phyloP scores from a whole-genome alignment of 352 stramenopile species.

The Phytopythium montanum region DNA sequence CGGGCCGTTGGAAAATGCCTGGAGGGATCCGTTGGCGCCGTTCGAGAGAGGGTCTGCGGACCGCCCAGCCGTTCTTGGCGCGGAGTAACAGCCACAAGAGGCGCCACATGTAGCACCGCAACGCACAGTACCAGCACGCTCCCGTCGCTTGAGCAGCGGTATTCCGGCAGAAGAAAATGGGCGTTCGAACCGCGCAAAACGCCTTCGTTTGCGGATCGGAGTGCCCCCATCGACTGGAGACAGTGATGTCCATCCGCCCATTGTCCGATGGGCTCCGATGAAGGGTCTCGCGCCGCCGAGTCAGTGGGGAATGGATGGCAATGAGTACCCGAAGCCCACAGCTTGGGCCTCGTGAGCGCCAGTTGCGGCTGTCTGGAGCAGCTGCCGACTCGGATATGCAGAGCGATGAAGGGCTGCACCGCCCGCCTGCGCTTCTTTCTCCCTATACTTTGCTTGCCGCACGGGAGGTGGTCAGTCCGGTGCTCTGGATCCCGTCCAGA shows the following conservation, averaged over 20 bases:
- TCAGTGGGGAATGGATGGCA: neutral
- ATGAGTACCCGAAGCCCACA: neutral
- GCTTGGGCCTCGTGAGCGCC: neutral
- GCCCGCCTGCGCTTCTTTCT: neutral
- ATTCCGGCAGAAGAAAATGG: neutral
- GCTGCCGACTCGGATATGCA: neutral
- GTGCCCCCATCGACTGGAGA: too few relatives aligned
- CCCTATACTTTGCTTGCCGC: neutral
- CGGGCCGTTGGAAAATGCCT: neutral
- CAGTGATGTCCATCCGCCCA: neutral
- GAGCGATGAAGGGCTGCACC: neutral
- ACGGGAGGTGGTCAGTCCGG: neutral
- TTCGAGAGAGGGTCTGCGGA: neutral
- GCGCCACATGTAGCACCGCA: neutral
- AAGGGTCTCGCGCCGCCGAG: neutral
- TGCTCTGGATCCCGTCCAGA: neutral
- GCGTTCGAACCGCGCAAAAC: neutral
- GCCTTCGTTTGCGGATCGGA: neutral
- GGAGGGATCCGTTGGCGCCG: neutral
- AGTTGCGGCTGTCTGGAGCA: neutral
- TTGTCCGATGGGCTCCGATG: neutral
- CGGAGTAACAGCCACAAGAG: neutral
- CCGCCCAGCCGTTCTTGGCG: neutral
- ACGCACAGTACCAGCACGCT: neutral
- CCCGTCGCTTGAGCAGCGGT: neutral